These are phyloP conservation scores for Tuber magnatum DNA, from an alignment of 495 filamentous ascomycete genomes.

Conservation along the genomic window DNA sequence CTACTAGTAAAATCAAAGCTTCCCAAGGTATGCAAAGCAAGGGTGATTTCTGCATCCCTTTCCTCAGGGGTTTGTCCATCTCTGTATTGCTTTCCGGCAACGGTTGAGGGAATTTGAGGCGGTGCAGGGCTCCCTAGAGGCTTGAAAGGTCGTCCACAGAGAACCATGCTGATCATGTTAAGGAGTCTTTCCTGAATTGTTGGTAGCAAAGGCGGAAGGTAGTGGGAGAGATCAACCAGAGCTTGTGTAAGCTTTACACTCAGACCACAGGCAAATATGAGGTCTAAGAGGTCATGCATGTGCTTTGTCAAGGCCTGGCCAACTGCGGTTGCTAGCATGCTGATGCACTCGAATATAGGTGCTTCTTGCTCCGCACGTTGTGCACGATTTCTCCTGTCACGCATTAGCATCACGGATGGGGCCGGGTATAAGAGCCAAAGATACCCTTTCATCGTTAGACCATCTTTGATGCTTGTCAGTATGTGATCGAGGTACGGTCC, in stretches of 20 bases:
- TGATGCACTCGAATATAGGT: conserved; percentile 98
- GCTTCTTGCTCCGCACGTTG: conserved; percentile 57
- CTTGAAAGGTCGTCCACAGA: conserved; percentile 84
- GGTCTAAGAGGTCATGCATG: conserved; percentile 90
- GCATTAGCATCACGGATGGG: conserved; percentile 12
- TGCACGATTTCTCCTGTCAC: conserved; percentile 56
- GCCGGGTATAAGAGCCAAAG: conserved; percentile 30
- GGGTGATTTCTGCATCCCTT: conserved; percentile 77
- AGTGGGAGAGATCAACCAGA: conserved; percentile 95
- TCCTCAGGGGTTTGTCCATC: conserved; percentile 64
- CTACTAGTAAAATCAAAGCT: conserved; percentile 86
- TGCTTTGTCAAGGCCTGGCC: conserved; percentile 96
- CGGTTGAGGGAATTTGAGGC: conserved; percentile 58
- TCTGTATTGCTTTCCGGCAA: conserved; percentile 77
- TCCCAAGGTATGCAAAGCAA: conserved; percentile 85
- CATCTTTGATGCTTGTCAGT: conserved; percentile 83
- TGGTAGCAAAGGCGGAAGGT: conserved; percentile 87
- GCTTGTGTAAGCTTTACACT: conserved; percentile 89
- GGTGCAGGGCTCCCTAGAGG: conserved; percentile 80
- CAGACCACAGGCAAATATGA: conserved; percentile 92
- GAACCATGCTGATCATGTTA: conserved; percentile 87
- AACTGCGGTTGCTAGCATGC: conserved; percentile 87
- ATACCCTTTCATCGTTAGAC: conserved; percentile 69
- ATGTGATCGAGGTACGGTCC: conserved; percentile 87
- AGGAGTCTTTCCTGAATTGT: conserved; percentile 89